Conservation (phyloP, 495 filamentous ascomycete species). For the Baudoinia panamericana region DNA sequence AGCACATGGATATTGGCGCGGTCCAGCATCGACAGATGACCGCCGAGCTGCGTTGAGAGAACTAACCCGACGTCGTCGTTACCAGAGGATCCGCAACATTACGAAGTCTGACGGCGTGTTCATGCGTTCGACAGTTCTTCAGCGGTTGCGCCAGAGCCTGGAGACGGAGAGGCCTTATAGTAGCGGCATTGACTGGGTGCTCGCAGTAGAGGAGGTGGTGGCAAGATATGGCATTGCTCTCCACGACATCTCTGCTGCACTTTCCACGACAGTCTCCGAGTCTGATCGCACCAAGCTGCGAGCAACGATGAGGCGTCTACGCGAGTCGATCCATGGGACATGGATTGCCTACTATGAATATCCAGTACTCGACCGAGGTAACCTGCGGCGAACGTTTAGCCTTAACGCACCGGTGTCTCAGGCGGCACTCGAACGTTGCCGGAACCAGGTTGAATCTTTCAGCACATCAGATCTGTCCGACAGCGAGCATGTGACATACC, state of each 20-base stretch:
- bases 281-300: neutral
- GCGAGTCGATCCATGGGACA: neutral
- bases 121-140: slow-evolving; percentile 22
- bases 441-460: neutral
- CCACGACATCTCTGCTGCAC: neutral
- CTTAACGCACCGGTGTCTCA: neutral
- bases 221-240: neutral
- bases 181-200: slow-evolving; percentile 27
- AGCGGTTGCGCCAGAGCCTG: slow-evolving; percentile 18
- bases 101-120: slow-evolving; percentile 21
- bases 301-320: neutral
- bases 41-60: slow-evolving; percentile 10
- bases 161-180: slow-evolving; percentile 5
- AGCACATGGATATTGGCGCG: neutral
- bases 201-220: slow-evolving; percentile 14
- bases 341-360: slow-evolving; percentile 10
- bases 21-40: neutral
- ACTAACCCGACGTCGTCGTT: slow-evolving; percentile 22
- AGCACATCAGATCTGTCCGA: neutral
- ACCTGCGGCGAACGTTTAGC: neutral
- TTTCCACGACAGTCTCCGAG: neutral
- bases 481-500: slow-evolving; percentile 1
- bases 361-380: neutral
- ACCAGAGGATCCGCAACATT: slow-evolving; percentile 23
- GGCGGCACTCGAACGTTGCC: neutral